A percentile compares a stretch with the other conserved stretches of the same genome.
phyloP scores from a whole-genome alignment of 345 rosid species.

The Stellera chamaejasme region DNA sequence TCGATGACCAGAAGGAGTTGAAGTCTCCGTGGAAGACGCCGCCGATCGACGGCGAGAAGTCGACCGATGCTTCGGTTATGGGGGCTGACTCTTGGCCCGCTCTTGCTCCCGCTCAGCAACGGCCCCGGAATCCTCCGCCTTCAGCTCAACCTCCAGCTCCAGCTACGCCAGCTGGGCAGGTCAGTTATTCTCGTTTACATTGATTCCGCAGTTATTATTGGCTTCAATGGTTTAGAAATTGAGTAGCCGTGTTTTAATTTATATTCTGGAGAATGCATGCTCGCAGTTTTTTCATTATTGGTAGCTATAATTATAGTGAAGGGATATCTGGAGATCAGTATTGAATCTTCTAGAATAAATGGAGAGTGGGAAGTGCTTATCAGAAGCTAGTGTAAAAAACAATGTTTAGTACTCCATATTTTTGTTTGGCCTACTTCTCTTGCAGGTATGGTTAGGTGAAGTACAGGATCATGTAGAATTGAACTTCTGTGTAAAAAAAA shows the following conservation, averaged over 20 bases:
- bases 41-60: slow-evolving; percentile 17
- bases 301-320: not conserved
- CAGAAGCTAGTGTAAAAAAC: not conserved
- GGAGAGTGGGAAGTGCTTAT: not conserved
- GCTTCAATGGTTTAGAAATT: slow-evolving; percentile 1
- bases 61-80: slow-evolving; percentile 56
- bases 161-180: slow-evolving; percentile 22
- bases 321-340: not conserved
- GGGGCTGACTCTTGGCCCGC: slow-evolving; percentile 88
- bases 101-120: slow-evolving; percentile 60
- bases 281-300: not conserved
- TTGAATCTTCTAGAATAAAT: not conserved
- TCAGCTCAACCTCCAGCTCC: slow-evolving; percentile 14
- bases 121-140: slow-evolving; percentile 26
- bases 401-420: not conserved
- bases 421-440: too few species aligned
- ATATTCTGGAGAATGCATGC: too few species aligned
- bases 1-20: slow-evolving; percentile 40
- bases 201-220: not conserved
- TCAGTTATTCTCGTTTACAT: slow-evolving; percentile 2
- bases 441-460: too few species aligned
- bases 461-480: too few species aligned
- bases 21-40: slow-evolving; percentile 84
- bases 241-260: not conserved
- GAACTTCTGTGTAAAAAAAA: too few species aligned